These are phyloP conservation scores for Phlyctochytrium arcticum DNA, from an alignment of 192 early-diverging fungal species.

Conservation along the genomic window DNA sequence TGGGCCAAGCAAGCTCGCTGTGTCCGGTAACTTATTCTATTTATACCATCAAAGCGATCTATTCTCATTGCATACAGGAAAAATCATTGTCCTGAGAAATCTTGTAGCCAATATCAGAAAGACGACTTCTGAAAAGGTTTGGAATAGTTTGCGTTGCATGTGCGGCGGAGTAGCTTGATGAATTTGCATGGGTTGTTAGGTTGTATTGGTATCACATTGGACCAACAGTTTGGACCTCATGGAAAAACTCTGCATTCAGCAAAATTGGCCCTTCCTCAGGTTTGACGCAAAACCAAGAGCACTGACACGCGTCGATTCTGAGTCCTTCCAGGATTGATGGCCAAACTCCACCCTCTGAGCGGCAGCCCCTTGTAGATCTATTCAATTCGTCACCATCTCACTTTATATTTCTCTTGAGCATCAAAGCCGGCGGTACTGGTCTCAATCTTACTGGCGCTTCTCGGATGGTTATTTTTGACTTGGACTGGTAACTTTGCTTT, in stretches of 20 bases:
- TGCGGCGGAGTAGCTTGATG: too few relatives aligned
- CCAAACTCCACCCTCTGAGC: conserved; percentile 30
- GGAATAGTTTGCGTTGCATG: too few relatives aligned
- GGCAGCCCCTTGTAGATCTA: conserved; percentile 44
- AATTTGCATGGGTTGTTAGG: conserved; percentile 34
- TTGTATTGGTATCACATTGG: conserved; percentile 67
- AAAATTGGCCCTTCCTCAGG: too few relatives aligned
- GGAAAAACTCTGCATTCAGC: conserved; percentile 35
- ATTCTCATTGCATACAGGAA: too few relatives aligned
- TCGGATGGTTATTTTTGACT: conserved; percentile 54
- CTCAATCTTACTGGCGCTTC: conserved; percentile 58
- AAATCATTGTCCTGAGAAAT: conserved; percentile 11
- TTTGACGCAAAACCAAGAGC: too few relatives aligned
- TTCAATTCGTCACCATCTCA: conserved; percentile 26
- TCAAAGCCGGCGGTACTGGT: conserved; percentile 59
- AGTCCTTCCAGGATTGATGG: conserved; percentile 57
- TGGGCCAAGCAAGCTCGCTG: too few relatives aligned
- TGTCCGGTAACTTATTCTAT: too few relatives aligned
- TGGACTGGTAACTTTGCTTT: conserved; percentile 46
- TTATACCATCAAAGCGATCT: too few relatives aligned
- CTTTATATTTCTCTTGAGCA: conserved; percentile 48
- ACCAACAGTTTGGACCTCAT: conserved; percentile 60
- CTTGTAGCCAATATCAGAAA: conserved; percentile 18
- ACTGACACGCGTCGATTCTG: too few relatives aligned
- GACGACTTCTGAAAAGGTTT: conserved; percentile 30